Percentiles rank a stretch among this genome's conserved stretches.
Conservation (phyloP, 345 rosid species). For the Mangifera indica region DNA sequence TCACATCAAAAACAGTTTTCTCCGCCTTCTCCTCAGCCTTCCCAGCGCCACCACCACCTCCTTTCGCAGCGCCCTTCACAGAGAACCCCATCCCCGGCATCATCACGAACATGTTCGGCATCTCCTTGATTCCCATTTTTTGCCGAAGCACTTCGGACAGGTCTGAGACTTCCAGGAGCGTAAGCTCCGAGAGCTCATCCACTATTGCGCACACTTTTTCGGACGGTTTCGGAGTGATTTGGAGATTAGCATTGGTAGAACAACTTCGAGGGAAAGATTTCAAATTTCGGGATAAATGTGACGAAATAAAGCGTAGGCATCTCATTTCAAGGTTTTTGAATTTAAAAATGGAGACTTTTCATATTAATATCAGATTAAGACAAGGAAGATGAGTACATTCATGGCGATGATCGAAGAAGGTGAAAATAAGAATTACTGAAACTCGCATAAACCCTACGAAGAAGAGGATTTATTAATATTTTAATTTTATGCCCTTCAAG, state of each 20-base stretch:
- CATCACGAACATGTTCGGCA: conserved; percentile 88
- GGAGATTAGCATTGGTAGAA: conserved; percentile 16
- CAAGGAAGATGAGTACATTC: neutral
- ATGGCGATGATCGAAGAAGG: neutral
- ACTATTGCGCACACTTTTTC: conserved; percentile 54
- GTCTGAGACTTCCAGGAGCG: conserved; percentile 74
- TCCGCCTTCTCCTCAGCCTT: conserved; percentile 59
- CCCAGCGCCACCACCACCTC: conserved; percentile 37
- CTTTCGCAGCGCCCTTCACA: conserved; percentile 34
- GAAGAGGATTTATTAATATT: neutral
- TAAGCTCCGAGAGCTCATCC: conserved; percentile 64
- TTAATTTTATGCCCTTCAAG: neutral
- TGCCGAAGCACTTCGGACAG: conserved; percentile 61
- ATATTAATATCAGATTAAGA: neutral
- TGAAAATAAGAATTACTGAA: neutral
- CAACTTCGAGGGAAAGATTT: conserved; percentile 13
- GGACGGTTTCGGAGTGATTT: conserved; percentile 32
- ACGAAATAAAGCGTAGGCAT: conserved; percentile 40
- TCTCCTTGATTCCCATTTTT: conserved; percentile 56
- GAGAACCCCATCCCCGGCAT: conserved; percentile 84
- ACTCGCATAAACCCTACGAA: conserved; percentile 7
- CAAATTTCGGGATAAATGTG: conserved; percentile 33
- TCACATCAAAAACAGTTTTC: conserved; percentile 72
- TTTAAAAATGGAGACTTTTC: neutral
- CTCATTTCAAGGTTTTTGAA: conserved; percentile 32